phyloP scores from a whole-genome alignment of 345 rosid species.

The Geranium brycei region DNA sequence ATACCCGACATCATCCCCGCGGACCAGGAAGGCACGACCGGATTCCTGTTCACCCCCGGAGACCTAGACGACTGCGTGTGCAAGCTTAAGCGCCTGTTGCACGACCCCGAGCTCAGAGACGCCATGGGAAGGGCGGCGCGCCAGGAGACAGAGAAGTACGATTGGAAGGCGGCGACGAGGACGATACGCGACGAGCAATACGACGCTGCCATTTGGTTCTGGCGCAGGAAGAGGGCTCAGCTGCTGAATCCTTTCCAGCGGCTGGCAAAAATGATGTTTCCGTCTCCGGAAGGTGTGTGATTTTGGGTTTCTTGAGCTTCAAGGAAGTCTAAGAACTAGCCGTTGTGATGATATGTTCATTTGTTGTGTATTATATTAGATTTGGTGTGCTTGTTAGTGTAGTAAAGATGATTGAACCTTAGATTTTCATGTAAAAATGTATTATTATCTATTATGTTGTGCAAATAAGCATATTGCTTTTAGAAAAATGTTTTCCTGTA shows the following conservation, averaged over 20 bases:
- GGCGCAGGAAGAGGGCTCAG: constrained; percentile 70
- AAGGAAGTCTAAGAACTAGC: too few species aligned
- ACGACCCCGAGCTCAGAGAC: constrained; percentile 45
- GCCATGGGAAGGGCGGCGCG: constrained; percentile 79
- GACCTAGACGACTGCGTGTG: constrained; percentile 74
- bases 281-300: constrained; percentile 34
- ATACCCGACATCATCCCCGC: constrained; percentile 87
- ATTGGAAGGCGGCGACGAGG: constrained; percentile 87
- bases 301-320: too few species aligned
- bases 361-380: too few species aligned
- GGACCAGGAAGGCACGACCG: constrained; percentile 79
- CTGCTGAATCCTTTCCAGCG: constrained; percentile 64
- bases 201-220: constrained; percentile 93
- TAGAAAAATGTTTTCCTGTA: too few species aligned
- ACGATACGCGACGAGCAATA: constrained; percentile 84
- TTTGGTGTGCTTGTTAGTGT: neutral
- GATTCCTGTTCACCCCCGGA: constrained; percentile 66
- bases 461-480: too few species aligned
- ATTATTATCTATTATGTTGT: too few species aligned
- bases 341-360: too few species aligned
- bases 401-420: neutral
- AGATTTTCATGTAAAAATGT: too few species aligned
- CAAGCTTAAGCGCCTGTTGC: constrained; percentile 46
- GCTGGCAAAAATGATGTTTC: constrained; percentile 55
- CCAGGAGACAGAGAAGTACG: constrained; percentile 75